Evolutionary conservation across 2,329 filamentous ascomycete genomes (phyloP).

Genomic region (Monilinia fructigena): DNA sequence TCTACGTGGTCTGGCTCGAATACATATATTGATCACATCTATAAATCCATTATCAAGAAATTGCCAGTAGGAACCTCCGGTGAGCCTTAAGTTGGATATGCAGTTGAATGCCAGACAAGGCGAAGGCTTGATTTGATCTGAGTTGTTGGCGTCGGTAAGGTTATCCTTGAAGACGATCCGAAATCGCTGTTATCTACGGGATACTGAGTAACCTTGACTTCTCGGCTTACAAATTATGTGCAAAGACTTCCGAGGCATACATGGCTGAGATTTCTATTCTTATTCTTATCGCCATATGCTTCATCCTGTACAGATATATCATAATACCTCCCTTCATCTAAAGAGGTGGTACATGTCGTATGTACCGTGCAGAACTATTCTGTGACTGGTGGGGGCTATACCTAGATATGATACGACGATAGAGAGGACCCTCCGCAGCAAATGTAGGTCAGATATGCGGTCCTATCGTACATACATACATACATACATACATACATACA

Average conservation of each 20-base stretch:
- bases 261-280: neutral
- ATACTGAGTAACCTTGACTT: no score
- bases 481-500: slow-evolving; percentile 4
- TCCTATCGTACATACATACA: slow-evolving; percentile 17
- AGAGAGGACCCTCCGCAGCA: slow-evolving; percentile 9
- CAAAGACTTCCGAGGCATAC: neutral
- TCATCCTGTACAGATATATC: slow-evolving; percentile 13
- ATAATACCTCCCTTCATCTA: neutral
- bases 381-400: slow-evolving; percentile 6
- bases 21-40: slow-evolving; percentile 16
- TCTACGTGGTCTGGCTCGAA: neutral
- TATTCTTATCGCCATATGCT: neutral
- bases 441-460: slow-evolving; percentile 18
- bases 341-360: neutral
- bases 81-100: neutral
- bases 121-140: slow-evolving; percentile 11
- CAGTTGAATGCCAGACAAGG: slow-evolving; percentile 1
- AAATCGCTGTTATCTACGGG: neutral
- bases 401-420: slow-evolving; percentile 7
- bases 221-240: neutral
- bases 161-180: neutral
- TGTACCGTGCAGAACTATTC: neutral
- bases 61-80: slow-evolving; percentile 5
- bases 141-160: neutral
- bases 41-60: neutral